Base-by-base conservation (phyloP, 371 early-diverging fungal genomes). In the Mucor lusitanicus region DNA sequence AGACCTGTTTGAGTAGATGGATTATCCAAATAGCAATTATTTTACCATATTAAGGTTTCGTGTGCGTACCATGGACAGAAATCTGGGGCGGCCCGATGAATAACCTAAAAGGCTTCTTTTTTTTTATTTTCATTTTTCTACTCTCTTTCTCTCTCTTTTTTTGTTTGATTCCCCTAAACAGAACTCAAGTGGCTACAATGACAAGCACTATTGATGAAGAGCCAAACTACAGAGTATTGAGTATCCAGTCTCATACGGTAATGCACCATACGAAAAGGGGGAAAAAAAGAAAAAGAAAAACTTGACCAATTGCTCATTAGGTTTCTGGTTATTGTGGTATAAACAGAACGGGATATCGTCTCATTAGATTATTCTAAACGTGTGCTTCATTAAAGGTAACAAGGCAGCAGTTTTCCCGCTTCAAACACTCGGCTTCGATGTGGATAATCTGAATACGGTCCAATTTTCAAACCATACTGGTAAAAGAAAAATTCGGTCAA, bases 381-480 rank as follows among this genome's bases (percentile, higher is more conserved):
- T 30, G 28, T 30, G 57, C 35, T 44, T 58, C 4, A n/a, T 28
- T 32, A 56, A 68, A 87, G 80, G 81, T 27, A 94, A 95, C 81
- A 94, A 92, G 72, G 91, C 95, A 3, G 95, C 96, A 0, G 91
- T 92, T 1, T 95, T 96, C 71, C 96, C 98, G 0, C 85, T 97
- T 23, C 96, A 96, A 76, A 79, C 91, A 3, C 84, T 95, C 0
- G 96, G 96, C 15, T 94, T 89, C 76, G 94, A 97, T 64, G 97
- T 97, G 17, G 96, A 96, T 75, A 88, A 91, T 4, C 74, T 97
- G 61, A 95, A 97, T 84, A 92, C 96, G 0, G 97, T 97, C 44
- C 95, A 92, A 68, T 93, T 97, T 68, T 92, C 93, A 46, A 97
- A 97, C 77, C 97, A 97, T 79, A 94, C 95, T 48, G 89, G 90